Conservation (phyloP, 768 basidiomycete species). For the Lactarius hatsudake region DNA sequence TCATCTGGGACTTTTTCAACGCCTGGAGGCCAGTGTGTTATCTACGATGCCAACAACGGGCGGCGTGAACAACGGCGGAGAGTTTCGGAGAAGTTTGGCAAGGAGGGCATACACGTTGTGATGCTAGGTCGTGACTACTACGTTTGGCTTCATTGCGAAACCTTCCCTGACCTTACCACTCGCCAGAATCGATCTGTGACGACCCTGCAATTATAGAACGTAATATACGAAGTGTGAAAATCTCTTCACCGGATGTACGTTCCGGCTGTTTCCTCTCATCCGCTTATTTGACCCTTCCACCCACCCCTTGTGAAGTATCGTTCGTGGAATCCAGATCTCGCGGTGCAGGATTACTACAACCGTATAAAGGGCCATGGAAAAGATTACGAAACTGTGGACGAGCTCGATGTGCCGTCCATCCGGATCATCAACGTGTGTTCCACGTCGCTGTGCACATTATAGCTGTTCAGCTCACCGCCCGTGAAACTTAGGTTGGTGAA, state of each 20-base stretch:
- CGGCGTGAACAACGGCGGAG: conserved; percentile 60
- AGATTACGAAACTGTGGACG: conserved; percentile 88
- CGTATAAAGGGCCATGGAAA: conserved; percentile 85
- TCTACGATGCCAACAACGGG: conserved; percentile 98
- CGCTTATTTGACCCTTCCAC: neutral
- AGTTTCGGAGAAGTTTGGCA: conserved; percentile 82
- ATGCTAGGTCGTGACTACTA: conserved; percentile 65
- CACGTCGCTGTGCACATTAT: neutral
- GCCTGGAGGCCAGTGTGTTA: conserved; percentile 91
- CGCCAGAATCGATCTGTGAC: conserved; percentile 83
- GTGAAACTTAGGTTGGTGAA: conserved; percentile 71
- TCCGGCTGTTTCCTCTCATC: conserved; percentile 2
- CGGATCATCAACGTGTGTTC: conserved; percentile 22
- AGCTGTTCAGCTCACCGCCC: neutral
- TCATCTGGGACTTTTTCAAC: conserved; percentile 86
- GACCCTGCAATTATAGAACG: conserved; percentile 89
- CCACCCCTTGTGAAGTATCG: conserved; percentile 59
- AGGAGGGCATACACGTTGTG: conserved; percentile 86
- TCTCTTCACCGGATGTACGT: conserved; percentile 94
- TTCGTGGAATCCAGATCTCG: conserved; percentile 88
- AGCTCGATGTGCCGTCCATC: conserved; percentile 47
- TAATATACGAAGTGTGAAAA: conserved; percentile 96
- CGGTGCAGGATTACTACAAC: conserved; percentile 88
- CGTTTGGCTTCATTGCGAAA: conserved; percentile 2
- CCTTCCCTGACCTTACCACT: conserved; percentile 13